Percentiles rank a stretch among this genome's conserved stretches.
Evolutionary conservation across 192 early-diverging fungal species (phyloP).

Genomic region (Coemansia sp.): DNA sequence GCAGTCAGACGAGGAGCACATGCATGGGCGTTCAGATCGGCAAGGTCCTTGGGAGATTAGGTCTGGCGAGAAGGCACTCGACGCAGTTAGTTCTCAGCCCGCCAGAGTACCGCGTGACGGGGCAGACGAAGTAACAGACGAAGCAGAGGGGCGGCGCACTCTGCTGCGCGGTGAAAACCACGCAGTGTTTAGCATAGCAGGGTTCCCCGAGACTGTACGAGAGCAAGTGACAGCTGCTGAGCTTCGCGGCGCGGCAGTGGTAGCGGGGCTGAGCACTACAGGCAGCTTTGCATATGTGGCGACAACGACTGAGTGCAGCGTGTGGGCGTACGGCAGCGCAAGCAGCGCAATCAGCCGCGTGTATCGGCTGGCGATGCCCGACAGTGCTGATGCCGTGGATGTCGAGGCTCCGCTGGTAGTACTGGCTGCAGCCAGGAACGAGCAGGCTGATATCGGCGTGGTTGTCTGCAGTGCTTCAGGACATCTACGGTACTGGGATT

Average conservation of each 20-base stretch:
- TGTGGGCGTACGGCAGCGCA: conserved; percentile 27
- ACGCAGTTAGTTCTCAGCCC: not conserved
- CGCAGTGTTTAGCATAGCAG: conserved; percentile 24
- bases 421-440: conserved; percentile 13
- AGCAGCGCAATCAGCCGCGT: conserved; percentile 12
- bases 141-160: conserved; percentile 3
- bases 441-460: conserved; percentile 33
- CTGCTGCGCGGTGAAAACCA: conserved; percentile 36
- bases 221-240: conserved; percentile 12
- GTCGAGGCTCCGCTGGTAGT: conserved; percentile 23
- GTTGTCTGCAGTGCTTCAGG: conserved; percentile 35
- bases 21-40: not conserved
- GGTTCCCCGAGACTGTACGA: conserved; percentile 21
- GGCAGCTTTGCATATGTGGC: conserved; percentile 39
- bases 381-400: not conserved
- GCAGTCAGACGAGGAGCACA: not conserved
- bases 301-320: conserved; percentile 21
- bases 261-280: conserved; percentile 13
- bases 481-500: conserved; percentile 51
- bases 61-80: not conserved
- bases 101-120: too few relatives aligned
- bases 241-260: conserved; percentile 7
- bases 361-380: conserved; percentile 37
- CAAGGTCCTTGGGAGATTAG: not conserved
- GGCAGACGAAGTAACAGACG: not conserved